phyloP scores from a whole-genome alignment of 2,329 filamentous ascomycete genomes.

The Malbranchea zuffiana region DNA sequence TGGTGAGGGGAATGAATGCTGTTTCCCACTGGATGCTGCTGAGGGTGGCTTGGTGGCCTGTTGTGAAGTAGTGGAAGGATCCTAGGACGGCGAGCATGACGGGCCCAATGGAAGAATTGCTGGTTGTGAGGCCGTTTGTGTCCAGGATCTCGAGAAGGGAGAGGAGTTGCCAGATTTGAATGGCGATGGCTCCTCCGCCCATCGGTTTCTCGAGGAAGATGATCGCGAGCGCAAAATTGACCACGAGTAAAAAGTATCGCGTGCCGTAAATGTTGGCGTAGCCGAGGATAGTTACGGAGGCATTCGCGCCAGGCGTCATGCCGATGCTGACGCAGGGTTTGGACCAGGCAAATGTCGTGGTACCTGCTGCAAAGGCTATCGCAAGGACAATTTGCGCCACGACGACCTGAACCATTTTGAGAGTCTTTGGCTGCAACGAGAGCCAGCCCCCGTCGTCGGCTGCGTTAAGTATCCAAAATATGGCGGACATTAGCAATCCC shows the following conservation, averaged over 20 bases:
- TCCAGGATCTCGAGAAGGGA: conserved; percentile 57
- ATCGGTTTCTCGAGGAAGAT: conserved; percentile 86
- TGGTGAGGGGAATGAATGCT: conserved; percentile 78
- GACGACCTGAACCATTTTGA: conserved; percentile 66
- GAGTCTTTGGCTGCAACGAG: conserved; percentile 45
- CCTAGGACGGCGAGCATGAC: conserved; percentile 78
- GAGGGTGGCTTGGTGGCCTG: conserved; percentile 83
- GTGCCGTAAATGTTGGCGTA: conserved; percentile 90
- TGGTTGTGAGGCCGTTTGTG: conserved; percentile 50
- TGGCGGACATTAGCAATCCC: conserved; percentile 62
- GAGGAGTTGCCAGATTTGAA: conserved; percentile 81
- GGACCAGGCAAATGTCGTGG: conserved; percentile 73
- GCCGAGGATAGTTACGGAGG: conserved; percentile 65
- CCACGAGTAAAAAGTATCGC: conserved; percentile 72
- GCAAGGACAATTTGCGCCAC: conserved; percentile 72
- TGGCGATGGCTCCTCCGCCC: conserved; percentile 71
- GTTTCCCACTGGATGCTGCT: conserved; percentile 90
- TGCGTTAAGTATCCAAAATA: conserved; percentile 82
- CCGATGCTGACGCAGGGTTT: conserved; percentile 72
- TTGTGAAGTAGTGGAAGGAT: conserved; percentile 94
- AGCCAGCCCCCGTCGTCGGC: conserved; percentile 78
- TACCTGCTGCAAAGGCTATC: conserved; percentile 70
- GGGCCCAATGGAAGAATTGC: conserved; percentile 61
- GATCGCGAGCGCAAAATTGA: conserved; percentile 66
- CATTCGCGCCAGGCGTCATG: conserved; percentile 31